phyloP scores from a whole-genome alignment of 306 rosid genomes.

The Abrus precatorius region DNA sequence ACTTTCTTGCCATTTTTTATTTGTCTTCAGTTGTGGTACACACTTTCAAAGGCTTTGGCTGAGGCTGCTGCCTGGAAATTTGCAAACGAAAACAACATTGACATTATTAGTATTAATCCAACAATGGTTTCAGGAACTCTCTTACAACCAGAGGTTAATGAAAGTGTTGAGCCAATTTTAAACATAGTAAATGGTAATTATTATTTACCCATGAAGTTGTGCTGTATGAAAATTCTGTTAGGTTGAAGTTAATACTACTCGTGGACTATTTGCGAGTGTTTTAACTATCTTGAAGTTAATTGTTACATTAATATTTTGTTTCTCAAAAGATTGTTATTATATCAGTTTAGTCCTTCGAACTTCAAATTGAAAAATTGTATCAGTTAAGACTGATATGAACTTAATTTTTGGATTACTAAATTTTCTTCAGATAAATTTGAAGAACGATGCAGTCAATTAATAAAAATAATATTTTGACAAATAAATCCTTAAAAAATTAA shows the following conservation, averaged over 20 bases:
- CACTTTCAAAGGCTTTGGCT: slow-evolving; percentile 83
- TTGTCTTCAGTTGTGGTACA: slow-evolving; percentile 73
- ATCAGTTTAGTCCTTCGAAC: neutral
- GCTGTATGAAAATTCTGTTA: neutral
- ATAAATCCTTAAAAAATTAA: no score
- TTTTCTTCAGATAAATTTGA: no score
- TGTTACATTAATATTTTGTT: neutral
- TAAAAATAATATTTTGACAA: no score
- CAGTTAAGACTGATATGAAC: no score
- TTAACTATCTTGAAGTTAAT: neutral
- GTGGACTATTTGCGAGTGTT: neutral
- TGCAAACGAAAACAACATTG: slow-evolving; percentile 73
- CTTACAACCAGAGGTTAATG: slow-evolving; percentile 78
- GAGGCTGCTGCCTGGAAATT: slow-evolving; percentile 95
- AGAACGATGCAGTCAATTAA: no score
- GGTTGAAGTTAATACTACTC: no score
- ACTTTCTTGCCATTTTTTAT: slow-evolving; percentile 19
- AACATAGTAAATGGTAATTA: slow-evolving; percentile 68
- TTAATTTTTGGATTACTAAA: no score
- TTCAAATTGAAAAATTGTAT: no score
- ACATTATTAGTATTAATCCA: slow-evolving; percentile 79
- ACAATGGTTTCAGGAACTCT: slow-evolving; percentile 82
- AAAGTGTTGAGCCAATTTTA: slow-evolving; percentile 64
- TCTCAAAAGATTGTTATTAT: neutral
- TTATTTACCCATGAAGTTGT: neutral